Evolutionary conservation across 768 basidiomycete genomes (phyloP), one percentile per base, ranked within the genome.

Genomic region (Leccinellum luteum): DNA sequence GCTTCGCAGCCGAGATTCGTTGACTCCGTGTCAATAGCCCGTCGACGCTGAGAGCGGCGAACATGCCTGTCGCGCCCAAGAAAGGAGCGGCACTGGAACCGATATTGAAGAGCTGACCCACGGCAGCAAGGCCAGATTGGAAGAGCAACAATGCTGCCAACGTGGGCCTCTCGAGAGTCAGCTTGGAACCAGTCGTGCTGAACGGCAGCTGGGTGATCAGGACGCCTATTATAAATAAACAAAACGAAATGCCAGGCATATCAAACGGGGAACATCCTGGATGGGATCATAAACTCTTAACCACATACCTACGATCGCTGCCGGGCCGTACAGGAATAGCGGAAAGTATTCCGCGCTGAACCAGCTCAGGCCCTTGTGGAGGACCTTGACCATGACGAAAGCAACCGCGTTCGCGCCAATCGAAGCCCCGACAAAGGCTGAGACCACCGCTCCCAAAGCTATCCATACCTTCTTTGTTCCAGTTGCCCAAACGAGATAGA

Each of bases 341-440:
- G 82, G 79, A 10, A 80, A 79, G 62, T 85, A 80, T 59, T 91
- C 90, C 43, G 78, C 81, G 15, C 81, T 77, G 72, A 92, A 97
- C 94, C 94, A 98, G 65, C 89, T 90, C 83, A 96, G 82, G 0
- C 83, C 79, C 70, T 83, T 87, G 8, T 82, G 79, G 21, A 93
- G 69, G 1, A 84, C 80, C 5, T 69, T 67, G 27, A 73, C 70
- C 85, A 96, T 88, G 13, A 91, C 56, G 2, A 84, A 66, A 0
- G 95, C 96, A 1, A 90, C 79, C 1, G 80, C 57, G 61, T 96
- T 94, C 1, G 90, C 85, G 1, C 78, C 75, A 1, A 88, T 51
- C 3, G 92, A 31, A 0, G 86, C 82, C 0, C 86, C 86, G 2
- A 84, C 51, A 23, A 86, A 45, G 3, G 84, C 83, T 3, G 73